Percentiles rank a stretch among this genome's conserved stretches.
These are phyloP conservation scores for Arthroderma sp. DNA, from an alignment of 2,329 filamentous ascomycete genomes.

Conservation along the genomic window DNA sequence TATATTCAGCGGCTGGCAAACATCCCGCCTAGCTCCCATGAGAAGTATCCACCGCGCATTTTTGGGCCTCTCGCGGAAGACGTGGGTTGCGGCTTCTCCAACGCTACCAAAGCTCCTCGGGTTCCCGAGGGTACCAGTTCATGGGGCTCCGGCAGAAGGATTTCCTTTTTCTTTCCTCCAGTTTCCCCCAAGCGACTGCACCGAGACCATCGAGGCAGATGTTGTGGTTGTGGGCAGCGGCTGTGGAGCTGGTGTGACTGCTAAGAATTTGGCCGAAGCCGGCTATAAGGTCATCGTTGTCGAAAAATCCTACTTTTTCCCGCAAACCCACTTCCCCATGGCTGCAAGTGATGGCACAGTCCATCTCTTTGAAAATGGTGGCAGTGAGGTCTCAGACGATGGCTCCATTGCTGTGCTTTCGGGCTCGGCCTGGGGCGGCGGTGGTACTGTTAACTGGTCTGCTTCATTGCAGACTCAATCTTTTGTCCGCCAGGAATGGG, in stretches of 20 bases:
- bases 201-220: conserved; percentile 59
- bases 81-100: conserved; percentile 41
- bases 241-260: conserved; percentile 69
- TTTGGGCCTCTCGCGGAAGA: conserved; percentile 36
- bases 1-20: conserved; percentile 41
- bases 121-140: conserved; percentile 41
- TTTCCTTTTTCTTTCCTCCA: conserved; percentile 47
- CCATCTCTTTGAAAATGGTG: conserved; percentile 58
- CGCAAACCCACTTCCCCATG: conserved; percentile 63
- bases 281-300: conserved; percentile 65
- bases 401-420: conserved; percentile 48
- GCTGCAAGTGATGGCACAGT: conserved; percentile 43
- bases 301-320: conserved; percentile 69
- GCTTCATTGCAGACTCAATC: conserved; percentile 55
- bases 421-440: conserved; percentile 69
- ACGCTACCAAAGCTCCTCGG: conserved; percentile 38
- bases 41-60: conserved; percentile 38
- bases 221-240: conserved; percentile 78
- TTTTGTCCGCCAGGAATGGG: conserved; percentile 72
- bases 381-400: conserved; percentile 44
- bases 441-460: conserved; percentile 79
- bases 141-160: conserved; percentile 38
- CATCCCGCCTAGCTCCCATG: conserved; percentile 39
- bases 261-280: conserved; percentile 66
- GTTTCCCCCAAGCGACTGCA: conserved; percentile 37